Base-by-base conservation (phyloP, 2,329 filamentous ascomycete species). In the Epichloe brachyelytri region DNA sequence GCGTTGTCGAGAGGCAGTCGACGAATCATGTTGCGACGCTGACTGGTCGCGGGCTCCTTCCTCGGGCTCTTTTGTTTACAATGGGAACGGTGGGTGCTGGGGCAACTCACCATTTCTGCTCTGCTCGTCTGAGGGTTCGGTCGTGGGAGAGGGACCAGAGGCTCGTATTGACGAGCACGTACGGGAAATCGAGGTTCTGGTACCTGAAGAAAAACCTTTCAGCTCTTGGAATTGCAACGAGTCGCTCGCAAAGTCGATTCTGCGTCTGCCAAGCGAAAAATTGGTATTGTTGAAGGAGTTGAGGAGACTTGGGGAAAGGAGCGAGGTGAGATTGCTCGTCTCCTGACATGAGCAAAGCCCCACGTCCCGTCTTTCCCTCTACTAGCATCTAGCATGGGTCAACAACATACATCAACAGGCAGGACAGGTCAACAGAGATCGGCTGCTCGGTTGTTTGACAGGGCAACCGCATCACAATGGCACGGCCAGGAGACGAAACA, bases 91-190 rank as follows among this genome's bases (percentile, higher is more conserved):
- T 34, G 46, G 52, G 52, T 54, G 50, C 46, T 47, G 49, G 39
- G 49, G 52, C 46, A 54, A 51, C 52, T 54, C 46, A 54, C 52
- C 52, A 54, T 54, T 44, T 48, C 22, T 43, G n/a, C 17, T 26
- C 11, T 19, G 43, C 26, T 12, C 38, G n/a, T 49, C 22, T 12
- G 47, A 43, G 20, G 17, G n/a, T 4, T 30, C 12, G 43, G 14
- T 45, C 15, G 30, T 15, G 14, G n/a, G 39, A 30, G 26, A 30
- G 26, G 44, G 15, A 20, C 22, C 19, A 14, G 26, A 20, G 38
- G 46, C 6, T 4, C 26, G 38, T 7, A 17, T 36, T 10, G 38
- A 43, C 26, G 37, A 14, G 37, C 15, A 39, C 40, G 40, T 17
- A 19, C 15, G 22, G n/a, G 6, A n/a, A 30, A 26, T 15, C 41